Conservation (phyloP, 768 basidiomycete genomes). For the Serendipita indica region DNA sequence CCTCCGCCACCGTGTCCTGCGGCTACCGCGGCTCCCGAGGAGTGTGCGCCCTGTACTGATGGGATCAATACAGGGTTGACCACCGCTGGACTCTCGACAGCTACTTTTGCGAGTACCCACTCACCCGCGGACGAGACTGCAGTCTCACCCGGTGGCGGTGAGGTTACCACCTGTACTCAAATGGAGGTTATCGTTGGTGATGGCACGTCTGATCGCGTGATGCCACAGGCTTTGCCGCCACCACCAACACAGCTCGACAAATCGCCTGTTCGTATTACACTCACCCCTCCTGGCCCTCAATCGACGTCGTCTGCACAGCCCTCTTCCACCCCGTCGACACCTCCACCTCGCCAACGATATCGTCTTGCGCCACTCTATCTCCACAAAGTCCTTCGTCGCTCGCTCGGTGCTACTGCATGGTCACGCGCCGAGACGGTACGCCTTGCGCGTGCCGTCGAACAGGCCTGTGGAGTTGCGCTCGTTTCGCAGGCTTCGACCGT, state of each 20-base stretch:
- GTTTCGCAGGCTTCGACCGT: not conserved
- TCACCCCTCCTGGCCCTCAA: not conserved
- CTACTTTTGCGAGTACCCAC: too few species aligned
- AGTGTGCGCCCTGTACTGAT: too few species aligned
- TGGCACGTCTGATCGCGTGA: too few species aligned
- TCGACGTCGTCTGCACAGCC: not conserved
- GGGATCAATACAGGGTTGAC: too few species aligned
- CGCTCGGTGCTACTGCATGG: slow-evolving; percentile 1
- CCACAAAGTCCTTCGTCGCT: slow-evolving; percentile 1
- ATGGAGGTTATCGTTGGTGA: too few species aligned
- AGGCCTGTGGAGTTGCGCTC: not conserved
- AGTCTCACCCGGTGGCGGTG: too few species aligned
- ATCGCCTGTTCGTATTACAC: not conserved
- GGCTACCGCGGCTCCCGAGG: not conserved
- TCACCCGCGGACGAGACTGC: too few species aligned
- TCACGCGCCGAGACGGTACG: not conserved
- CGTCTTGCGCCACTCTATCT: slow-evolving; percentile 1
- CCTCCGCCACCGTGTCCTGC: not conserved
- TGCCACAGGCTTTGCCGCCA: not conserved
- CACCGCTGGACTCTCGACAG: too few species aligned
- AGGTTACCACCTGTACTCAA: too few species aligned
- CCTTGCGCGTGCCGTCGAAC: not conserved
- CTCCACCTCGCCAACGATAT: slow-evolving; percentile 1
- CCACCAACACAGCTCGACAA: not conserved
- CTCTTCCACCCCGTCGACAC: not conserved